These are phyloP conservation scores for Fonsecaea multimorphosa DNA, from an alignment of 2,329 filamentous ascomycete genomes.

Conservation along the genomic window DNA sequence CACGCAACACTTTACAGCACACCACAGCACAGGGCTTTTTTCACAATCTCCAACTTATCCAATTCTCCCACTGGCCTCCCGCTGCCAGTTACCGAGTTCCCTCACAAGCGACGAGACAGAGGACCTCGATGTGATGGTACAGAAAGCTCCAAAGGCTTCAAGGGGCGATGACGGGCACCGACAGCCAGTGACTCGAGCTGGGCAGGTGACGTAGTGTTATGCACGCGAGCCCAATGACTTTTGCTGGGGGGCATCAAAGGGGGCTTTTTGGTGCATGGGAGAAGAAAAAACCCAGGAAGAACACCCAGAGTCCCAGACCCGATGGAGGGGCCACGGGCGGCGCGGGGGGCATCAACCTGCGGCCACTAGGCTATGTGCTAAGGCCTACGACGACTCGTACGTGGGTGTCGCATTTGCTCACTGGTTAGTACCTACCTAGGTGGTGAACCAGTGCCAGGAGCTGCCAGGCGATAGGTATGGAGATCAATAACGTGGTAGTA, in stretches of 20 bases:
- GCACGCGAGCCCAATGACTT: slow-evolving; percentile 24
- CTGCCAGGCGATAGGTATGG: too few relatives aligned
- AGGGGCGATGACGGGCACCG: not conserved
- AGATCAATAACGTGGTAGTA: too few relatives aligned
- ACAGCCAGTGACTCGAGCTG: not conserved
- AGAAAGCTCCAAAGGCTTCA: not conserved
- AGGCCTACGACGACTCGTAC: not conserved
- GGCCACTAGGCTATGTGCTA: not conserved
- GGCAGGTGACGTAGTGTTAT: slow-evolving; percentile 25
- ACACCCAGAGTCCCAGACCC: slow-evolving; percentile 6
- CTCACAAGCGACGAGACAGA: not conserved
- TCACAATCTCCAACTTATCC: not conserved
- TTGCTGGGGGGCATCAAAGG: not conserved
- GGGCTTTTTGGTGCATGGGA: not conserved
- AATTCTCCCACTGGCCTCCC: not conserved
- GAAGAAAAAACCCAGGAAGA: not conserved
- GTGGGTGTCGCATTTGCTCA: too few relatives aligned
- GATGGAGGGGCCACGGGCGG: not conserved
- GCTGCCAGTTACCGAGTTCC: not conserved
- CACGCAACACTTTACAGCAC: too few relatives aligned
- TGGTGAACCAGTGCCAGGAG: too few relatives aligned
- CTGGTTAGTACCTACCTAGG: too few relatives aligned
- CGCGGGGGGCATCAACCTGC: not conserved
- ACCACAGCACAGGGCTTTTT: not conserved
- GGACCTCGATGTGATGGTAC: not conserved